Percentiles rank a stretch among this genome's conserved stretches.
Conservation (phyloP, 306 rosid species). For the Cucumis sativus region DNA sequence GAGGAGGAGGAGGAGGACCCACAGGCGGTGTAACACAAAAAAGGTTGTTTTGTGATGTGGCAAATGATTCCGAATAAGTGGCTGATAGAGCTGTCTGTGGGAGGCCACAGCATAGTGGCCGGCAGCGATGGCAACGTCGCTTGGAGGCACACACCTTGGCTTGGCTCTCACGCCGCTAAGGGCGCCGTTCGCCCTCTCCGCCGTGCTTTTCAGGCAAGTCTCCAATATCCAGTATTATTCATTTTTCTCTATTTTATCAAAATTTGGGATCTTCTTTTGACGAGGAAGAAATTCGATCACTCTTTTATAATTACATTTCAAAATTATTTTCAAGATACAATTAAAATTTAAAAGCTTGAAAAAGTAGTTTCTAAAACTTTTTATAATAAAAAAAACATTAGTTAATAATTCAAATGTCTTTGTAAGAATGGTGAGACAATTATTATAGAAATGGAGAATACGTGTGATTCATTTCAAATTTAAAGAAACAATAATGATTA, state of each 20-base stretch:
- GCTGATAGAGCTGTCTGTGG: constrained; percentile 72
- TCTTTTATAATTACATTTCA: no score
- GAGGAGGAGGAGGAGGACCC: constrained; percentile 11
- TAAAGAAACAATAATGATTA: no score
- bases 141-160: constrained; percentile 99
- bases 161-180: constrained; percentile 72
- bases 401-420: no score
- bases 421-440: no score
- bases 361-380: no score
- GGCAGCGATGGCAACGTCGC: constrained; percentile 83
- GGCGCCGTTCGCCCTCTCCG: constrained; percentile 90
- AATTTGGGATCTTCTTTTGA: no score
- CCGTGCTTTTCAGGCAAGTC: constrained; percentile 75
- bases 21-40: constrained; percentile 27
- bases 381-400: no score
- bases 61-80: constrained; percentile 90
- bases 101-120: constrained; percentile 65
- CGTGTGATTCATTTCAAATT: no score
- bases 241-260: neutral
- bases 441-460: no score
- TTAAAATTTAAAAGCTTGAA: no score
- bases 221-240: neutral
- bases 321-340: no score
- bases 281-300: no score
- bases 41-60: constrained; percentile 96